Evolutionary conservation across 768 basidiomycete species (phyloP), one percentile per base, ranked within the genome.

Genomic region (Vararia minispora): DNA sequence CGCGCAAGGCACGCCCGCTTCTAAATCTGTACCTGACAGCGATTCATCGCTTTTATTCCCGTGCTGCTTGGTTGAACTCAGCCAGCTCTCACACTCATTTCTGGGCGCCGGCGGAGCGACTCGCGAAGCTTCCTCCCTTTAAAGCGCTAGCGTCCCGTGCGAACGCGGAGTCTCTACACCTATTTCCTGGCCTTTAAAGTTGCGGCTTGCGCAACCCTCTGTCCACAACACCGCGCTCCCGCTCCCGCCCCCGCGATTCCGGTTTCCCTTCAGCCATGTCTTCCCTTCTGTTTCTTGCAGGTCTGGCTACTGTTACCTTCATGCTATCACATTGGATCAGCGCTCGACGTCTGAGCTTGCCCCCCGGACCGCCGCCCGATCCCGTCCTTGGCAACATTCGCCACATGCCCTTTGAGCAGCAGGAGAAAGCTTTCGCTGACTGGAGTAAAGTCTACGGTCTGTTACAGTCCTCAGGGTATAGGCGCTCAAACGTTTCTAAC

Each of bases 351-450:
- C 22, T 37, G 17, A 35, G 26, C 14, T 31, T 51, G 5, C 58
- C 58, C 3, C 58, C 58, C 13, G 58, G 58, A 3, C 58, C 58
- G 13, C 42, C 4, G 4, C 42, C 49, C 8, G 37, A 57, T n/a
- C 58, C 58, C 1, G 36, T 59, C 20, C 42, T 60, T 20, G 58
- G 58, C 2, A 57, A 60, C 22, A 43, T 55, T 22, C 55, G 54
- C 28, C 53, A 58, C 28, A 39, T 60, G 12, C 50, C 53, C 2
- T 27, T 46, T 13, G 41, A 46, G 18, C 39, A 45, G 8, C 55
- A 54, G 26, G 49, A 56, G 30, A 30, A 40, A 33, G 42, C 45
- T 11, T 55, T 58, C 40, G 33, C 39, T 12, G 40, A 52, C 17
- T 60, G 58, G 58, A 47, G 47, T 12, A 43, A 42, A 33, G 29